Base-by-base conservation (phyloP, 2,329 filamentous ascomycete genomes). In the Dryadomyces quercivorus region DNA sequence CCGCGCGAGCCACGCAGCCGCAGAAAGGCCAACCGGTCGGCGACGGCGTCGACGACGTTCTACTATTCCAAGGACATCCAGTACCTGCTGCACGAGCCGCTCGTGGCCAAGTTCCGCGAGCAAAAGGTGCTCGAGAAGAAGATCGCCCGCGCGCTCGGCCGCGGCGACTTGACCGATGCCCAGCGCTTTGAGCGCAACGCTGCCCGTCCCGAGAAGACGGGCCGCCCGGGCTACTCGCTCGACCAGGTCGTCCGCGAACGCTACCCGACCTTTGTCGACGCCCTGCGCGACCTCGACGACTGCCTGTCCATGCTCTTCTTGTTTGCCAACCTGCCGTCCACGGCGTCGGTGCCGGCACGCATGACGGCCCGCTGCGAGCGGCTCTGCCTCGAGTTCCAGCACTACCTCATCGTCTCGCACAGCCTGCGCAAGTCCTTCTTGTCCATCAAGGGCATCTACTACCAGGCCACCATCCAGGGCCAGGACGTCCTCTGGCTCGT, bases 361-460 rank as follows among this genome's bases (percentile, higher is more conserved):
- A 95, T 94, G 71, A 91, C 98, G 68, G 87, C 90, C 53, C 85
- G 90, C 60, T 98, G 93, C 75, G 91, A 97, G 74, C 84, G 89
- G 54, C 75, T 98, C 54, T 92, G 86, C 63, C 84, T 92, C 69
- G 93, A 98, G 73, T 98, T 98, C 70, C 87, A 97, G 72, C 93
- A 97, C 75, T 98, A 95, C 71, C 78, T 98, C 59, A 98, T 98
- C 66, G 81, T 85, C 49, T 94, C 92, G 45, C 83, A 95, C 71
- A 90, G 88, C 63, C 74, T 98, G 62, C 86, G 88, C 65, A 97
- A 96, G 74, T 95, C 91, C 0, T 98, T 98, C 75, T 74, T 98
- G 60, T 95, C 90, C 1, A 97, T 98, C 72, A 98, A 98, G 77
- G 93, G 93, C 58, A 97, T 98, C 65, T 98, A 98, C 75, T 98